Conservation (phyloP, 129 eudicot species). For the Scalesia atractyloides region DNA sequence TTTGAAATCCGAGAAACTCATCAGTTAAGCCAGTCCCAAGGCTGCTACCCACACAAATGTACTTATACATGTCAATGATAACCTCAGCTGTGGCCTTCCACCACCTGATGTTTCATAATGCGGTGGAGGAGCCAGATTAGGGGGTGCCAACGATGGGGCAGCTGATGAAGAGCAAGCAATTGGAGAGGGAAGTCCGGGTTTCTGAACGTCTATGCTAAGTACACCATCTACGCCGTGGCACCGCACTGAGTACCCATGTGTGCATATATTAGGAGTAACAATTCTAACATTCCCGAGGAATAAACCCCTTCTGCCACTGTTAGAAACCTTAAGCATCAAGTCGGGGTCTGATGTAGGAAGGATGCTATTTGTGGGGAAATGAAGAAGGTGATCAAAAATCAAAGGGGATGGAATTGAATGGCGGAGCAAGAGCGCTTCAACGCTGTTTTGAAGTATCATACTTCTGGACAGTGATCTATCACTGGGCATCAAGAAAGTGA, state of each 20-base stretch:
- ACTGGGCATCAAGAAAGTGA: constrained; percentile 86
- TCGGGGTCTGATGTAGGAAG: constrained; percentile 70
- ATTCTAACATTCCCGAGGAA: constrained; percentile 55
- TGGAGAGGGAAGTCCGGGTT: constrained; percentile 18
- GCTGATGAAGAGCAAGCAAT: constrained; percentile 14
- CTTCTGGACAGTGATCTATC: constrained; percentile 60
- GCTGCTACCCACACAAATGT: constrained; percentile 27
- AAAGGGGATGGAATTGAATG: constrained; percentile 78
- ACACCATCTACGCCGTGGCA: constrained; percentile 83
- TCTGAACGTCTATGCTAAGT: constrained; percentile 21
- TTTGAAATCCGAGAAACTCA: too few relatives aligned
- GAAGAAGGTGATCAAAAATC: constrained; percentile 58
- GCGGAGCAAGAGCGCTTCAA: constrained; percentile 57
- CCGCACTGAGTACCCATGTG: constrained; percentile 48
- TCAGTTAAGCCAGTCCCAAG: constrained; percentile 7
- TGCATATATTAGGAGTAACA: constrained; percentile 68
- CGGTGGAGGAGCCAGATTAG: constrained; percentile 13
- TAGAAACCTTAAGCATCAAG: constrained; percentile 50
- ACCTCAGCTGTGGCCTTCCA: constrained; percentile 15
- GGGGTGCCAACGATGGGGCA: constrained; percentile 16
- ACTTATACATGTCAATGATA: constrained; percentile 15
- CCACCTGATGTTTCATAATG: constrained; percentile 23
- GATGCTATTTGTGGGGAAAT: constrained; percentile 66
- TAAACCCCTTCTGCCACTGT: constrained; percentile 49
- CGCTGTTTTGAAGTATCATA: constrained; percentile 32